Percentiles rank a stretch among this genome's conserved stretches.
Conservation (phyloP, 2,329 filamentous ascomycete species). For the Truncatella angustata region DNA sequence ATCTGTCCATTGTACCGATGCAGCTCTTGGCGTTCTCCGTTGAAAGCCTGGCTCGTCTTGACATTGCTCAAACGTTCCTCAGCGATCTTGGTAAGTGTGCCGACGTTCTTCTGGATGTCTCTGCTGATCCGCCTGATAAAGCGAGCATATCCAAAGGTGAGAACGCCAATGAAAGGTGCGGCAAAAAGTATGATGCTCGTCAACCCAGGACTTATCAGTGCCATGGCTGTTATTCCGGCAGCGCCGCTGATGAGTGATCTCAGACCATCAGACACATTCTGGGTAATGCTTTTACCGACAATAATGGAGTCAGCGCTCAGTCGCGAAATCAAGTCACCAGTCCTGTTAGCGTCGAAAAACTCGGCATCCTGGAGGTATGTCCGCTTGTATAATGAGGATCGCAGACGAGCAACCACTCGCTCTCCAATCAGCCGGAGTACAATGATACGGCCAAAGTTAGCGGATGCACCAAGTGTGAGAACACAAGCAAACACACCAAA, state of each 20-base stretch:
- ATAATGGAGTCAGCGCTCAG: constrained; percentile 96
- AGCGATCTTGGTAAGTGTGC: constrained; percentile 91
- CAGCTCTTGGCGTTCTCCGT: constrained; percentile 87
- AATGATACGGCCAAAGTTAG: constrained; percentile 93
- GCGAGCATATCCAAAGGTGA: constrained; percentile 88
- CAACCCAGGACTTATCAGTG: constrained; percentile 89
- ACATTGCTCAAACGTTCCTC: constrained; percentile 98
- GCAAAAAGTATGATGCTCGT: constrained; percentile 84
- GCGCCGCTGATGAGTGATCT: constrained; percentile 85
- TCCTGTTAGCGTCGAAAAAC: constrained; percentile 97
- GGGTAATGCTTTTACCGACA: constrained; percentile 96
- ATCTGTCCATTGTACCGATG: constrained; percentile 89
- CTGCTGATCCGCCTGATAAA: constrained; percentile 86
- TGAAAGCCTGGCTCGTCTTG: constrained; percentile 94
- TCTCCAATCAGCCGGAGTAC: constrained; percentile 93
- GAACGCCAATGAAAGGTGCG: constrained; percentile 86
- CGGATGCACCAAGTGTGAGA: constrained; percentile 77
- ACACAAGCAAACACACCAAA: constrained; percentile 77
- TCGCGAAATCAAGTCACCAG: constrained; percentile 93
- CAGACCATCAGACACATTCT: constrained; percentile 95
- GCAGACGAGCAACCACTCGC: constrained; percentile 84
- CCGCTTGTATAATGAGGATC: constrained; percentile 84
- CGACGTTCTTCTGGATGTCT: constrained; percentile 90
- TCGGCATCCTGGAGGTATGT: constrained; percentile 98
- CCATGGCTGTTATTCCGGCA: constrained; percentile 89